Evolutionary conservation across 1,284 basidiomycete genomes (phyloP), one percentile per base, ranked within the genome.

Genomic region (Stygiomarasmius scandens): DNA sequence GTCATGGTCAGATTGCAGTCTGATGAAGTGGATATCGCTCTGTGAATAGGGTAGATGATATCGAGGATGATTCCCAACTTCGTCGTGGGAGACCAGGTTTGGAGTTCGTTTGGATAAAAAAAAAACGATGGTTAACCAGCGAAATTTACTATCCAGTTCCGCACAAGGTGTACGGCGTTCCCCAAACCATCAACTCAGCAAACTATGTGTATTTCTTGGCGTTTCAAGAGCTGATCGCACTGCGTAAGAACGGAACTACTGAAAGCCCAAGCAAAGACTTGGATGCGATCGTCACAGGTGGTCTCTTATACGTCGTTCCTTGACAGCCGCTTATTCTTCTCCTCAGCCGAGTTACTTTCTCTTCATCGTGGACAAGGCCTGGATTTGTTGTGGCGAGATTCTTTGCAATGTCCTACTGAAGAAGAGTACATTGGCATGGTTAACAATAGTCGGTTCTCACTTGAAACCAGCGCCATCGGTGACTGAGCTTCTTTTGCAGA

Each of bases 161-260:
- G 0, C 96, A 99, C 76, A 93, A 92, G 75, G 95, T 98, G 62
- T 99, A 96, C 67, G 96, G 96, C 1, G 76, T 97, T 1, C 94
- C 96, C 0, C 96, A 98, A 70, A 98, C 96, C 0, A 96, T 99
- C 77, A 99, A 99, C 70, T 89, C 93, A 0, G 96, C 96, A 1
- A 98, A 98, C 71, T 98, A 98, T 65, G 93, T 95, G 44, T 98
- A 97, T 72, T 98, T 98, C 67, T 81, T 92, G 27, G 93, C 91
- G 0, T 94, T 90, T 71, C 83, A 90, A 64, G 89, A 93, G 64
- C 79, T 93, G 0, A 85, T 90, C 51, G 74, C 79, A 22, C 77
- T 96, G 24, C 80, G 86, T 14, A 69, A 67, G 57, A 57, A 22
- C 54, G 66, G 19, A 58, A 60, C n/a, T 38, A 62, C 59, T 41